These are phyloP conservation scores for Pichia sp. DNA, from an alignment of 1,139 yeast species.

Conservation along the genomic window DNA sequence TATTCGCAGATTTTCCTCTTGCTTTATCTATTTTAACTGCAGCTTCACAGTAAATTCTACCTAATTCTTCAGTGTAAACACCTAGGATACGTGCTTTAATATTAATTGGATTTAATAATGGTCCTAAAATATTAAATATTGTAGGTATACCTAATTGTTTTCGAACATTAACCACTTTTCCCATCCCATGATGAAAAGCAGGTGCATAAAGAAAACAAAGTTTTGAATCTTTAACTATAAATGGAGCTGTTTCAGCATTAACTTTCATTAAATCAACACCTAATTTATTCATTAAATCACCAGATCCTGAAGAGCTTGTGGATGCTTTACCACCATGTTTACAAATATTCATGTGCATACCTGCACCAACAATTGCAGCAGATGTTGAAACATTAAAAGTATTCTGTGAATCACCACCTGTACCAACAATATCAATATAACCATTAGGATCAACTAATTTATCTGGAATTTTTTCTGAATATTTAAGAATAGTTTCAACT, in stretches of 20 bases:
- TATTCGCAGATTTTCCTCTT: conserved; percentile 39
- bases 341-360: conserved; percentile 68
- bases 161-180: conserved; percentile 70
- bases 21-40: conserved; percentile 51
- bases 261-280: conserved; percentile 76
- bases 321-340: conserved; percentile 97
- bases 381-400: conserved; percentile 96
- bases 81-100: conserved; percentile 80
- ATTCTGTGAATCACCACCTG: conserved; percentile 97
- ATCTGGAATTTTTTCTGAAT: conserved; percentile 44
- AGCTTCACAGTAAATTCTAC: conserved; percentile 79
- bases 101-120: conserved; percentile 86
- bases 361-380: conserved; percentile 89
- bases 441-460: conserved; percentile 43
- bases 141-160: conserved; percentile 81
- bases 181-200: conserved; percentile 92
- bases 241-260: conserved; percentile 57
- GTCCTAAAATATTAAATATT: conserved; percentile 89
- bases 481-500: conserved; percentile 61
- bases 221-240: conserved; percentile 46
- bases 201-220: conserved; percentile 89
- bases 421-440: conserved; percentile 87
- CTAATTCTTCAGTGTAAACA: conserved; percentile 73
- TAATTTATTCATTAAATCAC: conserved; percentile 69
- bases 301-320: conserved; percentile 88